Percentiles rank a stretch among this genome's conserved stretches.
Evolutionary conservation across 306 rosid genomes (phyloP).

Genomic region (Prunus mongolica): DNA sequence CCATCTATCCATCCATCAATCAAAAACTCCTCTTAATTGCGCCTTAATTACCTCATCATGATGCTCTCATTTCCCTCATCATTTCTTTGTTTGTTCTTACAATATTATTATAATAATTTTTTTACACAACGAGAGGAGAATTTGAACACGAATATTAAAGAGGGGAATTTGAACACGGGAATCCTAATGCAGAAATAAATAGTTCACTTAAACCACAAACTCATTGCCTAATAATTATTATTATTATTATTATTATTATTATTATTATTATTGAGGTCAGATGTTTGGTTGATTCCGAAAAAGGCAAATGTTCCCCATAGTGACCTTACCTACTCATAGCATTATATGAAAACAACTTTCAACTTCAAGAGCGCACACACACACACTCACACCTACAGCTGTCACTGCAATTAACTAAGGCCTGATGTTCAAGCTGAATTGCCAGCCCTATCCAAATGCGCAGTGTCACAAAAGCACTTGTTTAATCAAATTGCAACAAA

Average conservation of each 20-base stretch:
- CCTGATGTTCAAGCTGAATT: not conserved
- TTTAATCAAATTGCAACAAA: not conserved
- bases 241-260: not conserved
- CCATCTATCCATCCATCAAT: not conserved
- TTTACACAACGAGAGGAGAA: too few relatives aligned
- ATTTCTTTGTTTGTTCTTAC: not conserved
- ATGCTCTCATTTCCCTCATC: not conserved
- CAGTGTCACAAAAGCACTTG: conserved; percentile 11
- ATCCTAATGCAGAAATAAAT: too few relatives aligned
- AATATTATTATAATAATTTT: too few relatives aligned
- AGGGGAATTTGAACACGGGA: too few relatives aligned
- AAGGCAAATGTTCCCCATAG: conserved; percentile 6
- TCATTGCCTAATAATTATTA: too few relatives aligned
- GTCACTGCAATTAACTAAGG: not conserved
- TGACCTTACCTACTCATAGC: conserved; percentile 22
- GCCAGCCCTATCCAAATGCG: not conserved
- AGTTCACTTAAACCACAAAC: too few relatives aligned
- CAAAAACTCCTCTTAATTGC: not conserved
- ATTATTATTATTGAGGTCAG: not conserved
- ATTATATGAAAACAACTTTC: conserved; percentile 2
- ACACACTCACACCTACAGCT: too few relatives aligned
- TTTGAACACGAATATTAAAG: too few relatives aligned
- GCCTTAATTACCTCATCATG: not conserved
- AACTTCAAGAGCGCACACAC: not conserved
- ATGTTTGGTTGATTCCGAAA: not conserved